phyloP scores from a whole-genome alignment of 2,329 filamentous ascomycete species.

The Fusarium cicatricum region DNA sequence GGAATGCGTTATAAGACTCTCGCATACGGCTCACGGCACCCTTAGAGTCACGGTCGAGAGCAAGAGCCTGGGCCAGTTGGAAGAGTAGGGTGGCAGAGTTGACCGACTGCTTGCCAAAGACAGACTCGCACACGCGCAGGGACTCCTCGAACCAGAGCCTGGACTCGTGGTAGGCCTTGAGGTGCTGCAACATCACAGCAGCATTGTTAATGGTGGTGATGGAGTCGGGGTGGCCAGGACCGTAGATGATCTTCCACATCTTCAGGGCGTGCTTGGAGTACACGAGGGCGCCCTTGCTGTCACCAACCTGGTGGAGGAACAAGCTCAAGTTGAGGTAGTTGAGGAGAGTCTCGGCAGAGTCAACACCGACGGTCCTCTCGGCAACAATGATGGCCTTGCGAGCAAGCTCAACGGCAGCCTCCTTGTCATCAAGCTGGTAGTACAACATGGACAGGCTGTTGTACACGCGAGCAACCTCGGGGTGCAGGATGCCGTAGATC shows the following conservation, averaged over 20 bases:
- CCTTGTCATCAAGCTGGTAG: constrained; percentile 98
- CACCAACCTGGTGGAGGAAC: constrained; percentile 91
- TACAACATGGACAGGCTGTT: constrained; percentile 95
- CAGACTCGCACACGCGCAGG: constrained; percentile 84
- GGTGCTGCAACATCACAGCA: constrained; percentile 95
- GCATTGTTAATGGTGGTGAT: constrained; percentile 99
- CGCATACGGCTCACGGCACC: constrained; percentile 92
- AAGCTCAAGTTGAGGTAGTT: constrained; percentile 96
- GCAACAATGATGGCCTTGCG: constrained; percentile 97
- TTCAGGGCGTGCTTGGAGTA: constrained; percentile 94
- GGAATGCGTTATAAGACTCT: constrained; percentile 96
- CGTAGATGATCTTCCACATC: constrained; percentile 97
- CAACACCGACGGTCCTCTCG: constrained; percentile 91
- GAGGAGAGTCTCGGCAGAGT: constrained; percentile 91
- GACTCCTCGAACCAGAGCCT: constrained; percentile 97
- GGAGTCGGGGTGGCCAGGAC: constrained; percentile 90
- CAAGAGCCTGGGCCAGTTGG: constrained; percentile 94
- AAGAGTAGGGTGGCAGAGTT: constrained; percentile 95
- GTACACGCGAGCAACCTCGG: constrained; percentile 94
- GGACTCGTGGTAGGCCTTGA: constrained; percentile 95
- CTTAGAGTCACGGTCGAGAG: constrained; percentile 95
- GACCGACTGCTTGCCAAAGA: constrained; percentile 89
- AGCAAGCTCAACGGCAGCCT: constrained; percentile 91
- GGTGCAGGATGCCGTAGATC: constrained; percentile 97
- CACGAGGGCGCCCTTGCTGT: constrained; percentile 85